phyloP scores from a whole-genome alignment of 108 stramenopile genomes.

The Nitzschia inconspicua region DNA sequence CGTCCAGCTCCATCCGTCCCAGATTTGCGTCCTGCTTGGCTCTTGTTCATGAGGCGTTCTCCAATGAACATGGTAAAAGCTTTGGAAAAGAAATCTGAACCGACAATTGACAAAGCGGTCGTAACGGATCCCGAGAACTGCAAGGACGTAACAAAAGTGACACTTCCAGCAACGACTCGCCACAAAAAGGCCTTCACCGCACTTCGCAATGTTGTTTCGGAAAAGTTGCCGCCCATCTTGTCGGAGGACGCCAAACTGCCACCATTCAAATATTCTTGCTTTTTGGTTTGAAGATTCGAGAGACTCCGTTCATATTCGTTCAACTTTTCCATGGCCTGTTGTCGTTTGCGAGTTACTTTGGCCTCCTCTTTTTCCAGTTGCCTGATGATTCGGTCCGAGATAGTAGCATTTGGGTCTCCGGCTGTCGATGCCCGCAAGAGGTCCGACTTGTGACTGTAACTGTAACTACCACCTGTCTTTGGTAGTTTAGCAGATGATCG shows the following conservation, averaged over 20 bases:
- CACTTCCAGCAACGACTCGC: conserved; percentile 82
- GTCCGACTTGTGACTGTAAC: conserved; percentile 13
- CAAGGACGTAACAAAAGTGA: conserved; percentile 79
- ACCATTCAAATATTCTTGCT: conserved; percentile 66
- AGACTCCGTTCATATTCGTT: conserved; percentile 45
- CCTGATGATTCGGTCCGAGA: conserved; percentile 38
- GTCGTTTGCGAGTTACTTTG: conserved; percentile 42
- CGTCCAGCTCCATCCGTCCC: conserved; percentile 79
- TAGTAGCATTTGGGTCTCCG: conserved; percentile 20
- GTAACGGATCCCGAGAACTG: conserved; percentile 67
- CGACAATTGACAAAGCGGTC: conserved; percentile 88
- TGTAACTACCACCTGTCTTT: no score
- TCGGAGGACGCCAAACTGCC: conserved; percentile 24
- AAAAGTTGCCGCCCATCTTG: conserved; percentile 47
- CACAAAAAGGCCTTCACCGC: conserved; percentile 84
- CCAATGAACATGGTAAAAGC: conserved; percentile 94
- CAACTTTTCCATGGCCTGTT: conserved; percentile 51
- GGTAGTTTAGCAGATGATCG: neutral
- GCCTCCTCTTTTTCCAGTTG: conserved; percentile 72
- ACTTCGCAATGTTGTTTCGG: conserved; percentile 72
- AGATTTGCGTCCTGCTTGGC: conserved; percentile 66
- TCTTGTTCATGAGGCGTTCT: conserved; percentile 94
- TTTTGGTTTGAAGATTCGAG: conserved; percentile 46
- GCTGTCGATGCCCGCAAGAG: conserved; percentile 30
- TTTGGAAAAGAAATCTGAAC: conserved; percentile 93